Conservation (phyloP, 2,329 filamentous ascomycete genomes). For the Thielaviopsis ethacetica region DNA sequence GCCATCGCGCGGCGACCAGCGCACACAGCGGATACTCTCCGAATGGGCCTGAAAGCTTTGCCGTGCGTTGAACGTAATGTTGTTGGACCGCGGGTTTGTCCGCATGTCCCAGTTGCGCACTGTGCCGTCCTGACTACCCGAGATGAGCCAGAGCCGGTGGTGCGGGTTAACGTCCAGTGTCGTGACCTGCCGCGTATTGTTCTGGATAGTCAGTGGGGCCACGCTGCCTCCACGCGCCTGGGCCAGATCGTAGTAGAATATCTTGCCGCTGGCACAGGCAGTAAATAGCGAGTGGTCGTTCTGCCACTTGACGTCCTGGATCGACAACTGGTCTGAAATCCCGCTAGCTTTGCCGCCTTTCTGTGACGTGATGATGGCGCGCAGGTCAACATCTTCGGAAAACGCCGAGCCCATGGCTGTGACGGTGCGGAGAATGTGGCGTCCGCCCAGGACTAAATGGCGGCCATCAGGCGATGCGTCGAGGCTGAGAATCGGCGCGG, state of each 20-base stretch:
- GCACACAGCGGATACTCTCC: slow-evolving; percentile 44
- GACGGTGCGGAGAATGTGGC: slow-evolving; percentile 45
- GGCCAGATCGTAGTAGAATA: slow-evolving; percentile 46
- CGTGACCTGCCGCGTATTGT: slow-evolving; percentile 48
- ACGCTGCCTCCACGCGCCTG: slow-evolving; percentile 28
- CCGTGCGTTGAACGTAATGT: neutral
- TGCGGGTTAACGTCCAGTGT: slow-evolving; percentile 47
- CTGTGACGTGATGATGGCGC: slow-evolving; percentile 36
- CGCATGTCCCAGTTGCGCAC: slow-evolving; percentile 45
- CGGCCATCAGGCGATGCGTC: slow-evolving; percentile 41
- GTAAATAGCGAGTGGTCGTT: slow-evolving; percentile 40
- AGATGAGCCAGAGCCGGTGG: slow-evolving; percentile 38
- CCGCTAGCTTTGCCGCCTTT: slow-evolving; percentile 23
- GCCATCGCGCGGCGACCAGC: slow-evolving; percentile 47
- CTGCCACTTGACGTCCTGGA: slow-evolving; percentile 45
- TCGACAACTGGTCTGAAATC: slow-evolving; percentile 39
- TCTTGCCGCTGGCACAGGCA: slow-evolving; percentile 46
- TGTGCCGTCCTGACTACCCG: slow-evolving; percentile 47
- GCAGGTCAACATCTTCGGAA: slow-evolving; percentile 40
- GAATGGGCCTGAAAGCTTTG: slow-evolving; percentile 28
- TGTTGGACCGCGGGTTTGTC: slow-evolving; percentile 23
- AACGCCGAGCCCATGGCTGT: slow-evolving; percentile 36
- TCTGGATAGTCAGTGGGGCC: slow-evolving; percentile 37
- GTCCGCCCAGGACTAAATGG: slow-evolving; percentile 39
- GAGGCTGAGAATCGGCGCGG: slow-evolving; percentile 38